Evolutionary conservation across 257 asterid species (phyloP), one percentile per base, ranked within the genome.

Genomic region (Catharanthus roseus): DNA sequence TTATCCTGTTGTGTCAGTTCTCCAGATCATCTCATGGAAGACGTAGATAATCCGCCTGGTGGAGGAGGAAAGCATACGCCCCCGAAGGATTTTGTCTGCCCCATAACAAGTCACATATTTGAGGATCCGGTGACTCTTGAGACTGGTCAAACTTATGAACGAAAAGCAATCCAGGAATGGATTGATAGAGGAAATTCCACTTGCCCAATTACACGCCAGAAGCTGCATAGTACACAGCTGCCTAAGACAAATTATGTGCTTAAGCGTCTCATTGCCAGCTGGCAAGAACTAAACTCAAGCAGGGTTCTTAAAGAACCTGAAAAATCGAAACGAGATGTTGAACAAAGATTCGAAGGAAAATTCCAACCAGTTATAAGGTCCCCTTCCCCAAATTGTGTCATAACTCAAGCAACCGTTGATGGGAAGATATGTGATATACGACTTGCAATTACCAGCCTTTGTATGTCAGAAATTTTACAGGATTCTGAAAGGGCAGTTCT

Each of bases 121-220:
- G 75, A 82, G 11, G 97, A 91, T 69, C 97, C 97, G 0, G 97
- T 91, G 33, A 91, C 95, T 28, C 93, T 89, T 5, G 97, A 91
- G 75, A 89, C 95, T 0, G 97, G 95, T 0, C 97, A 91, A 74
- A 91, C 96, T 3, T 91, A 87, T 26, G 97, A 91, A 56, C 67
- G 95, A 41, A 74, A 10, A 74, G 97, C 97, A 2, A 91, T 89
- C 45, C 93, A 87, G 80, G 96, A 91, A 82, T 89, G 97, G 97
- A 62, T 89, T 23, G 93, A 86, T 9, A 75, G 89, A 55, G 97
- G 97, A 13, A 91, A 87, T 34, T 75, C 84, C 11, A 87, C 85
- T 2, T 91, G 97, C 57, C 97, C 96, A 21, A 91, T 89, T 51
- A 89, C 95, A 13, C 97, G 96, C n/a, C 97, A 91, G 68, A 81